Evolutionary conservation across 2,329 filamentous ascomycete genomes (phyloP).

Genomic region (Fusarium paranaense): DNA sequence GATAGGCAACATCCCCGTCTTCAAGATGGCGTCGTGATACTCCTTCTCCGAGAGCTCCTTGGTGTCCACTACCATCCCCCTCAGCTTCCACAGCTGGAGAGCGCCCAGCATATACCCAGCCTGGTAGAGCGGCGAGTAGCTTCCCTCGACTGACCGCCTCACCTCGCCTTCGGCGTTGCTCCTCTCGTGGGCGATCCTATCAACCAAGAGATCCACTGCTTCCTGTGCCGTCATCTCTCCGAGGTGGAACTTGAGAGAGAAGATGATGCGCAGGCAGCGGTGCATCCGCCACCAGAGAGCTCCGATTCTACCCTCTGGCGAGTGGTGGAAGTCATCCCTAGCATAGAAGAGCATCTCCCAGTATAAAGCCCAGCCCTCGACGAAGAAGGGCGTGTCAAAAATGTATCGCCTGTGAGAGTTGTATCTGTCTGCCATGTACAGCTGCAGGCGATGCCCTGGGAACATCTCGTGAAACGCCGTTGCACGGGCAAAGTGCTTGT

Average conservation of each 20-base stretch:
- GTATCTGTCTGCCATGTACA: slow-evolving; percentile 32
- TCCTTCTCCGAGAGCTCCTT: slow-evolving; percentile 26
- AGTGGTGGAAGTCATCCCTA: slow-evolving; percentile 25
- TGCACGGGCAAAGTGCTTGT: slow-evolving; percentile 23
- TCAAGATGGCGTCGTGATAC: slow-evolving; percentile 29
- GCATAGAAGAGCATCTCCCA: slow-evolving; percentile 35
- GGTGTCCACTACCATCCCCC: slow-evolving; percentile 22
- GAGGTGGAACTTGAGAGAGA: slow-evolving; percentile 25
- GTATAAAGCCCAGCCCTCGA: slow-evolving; percentile 32
- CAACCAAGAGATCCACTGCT: slow-evolving; percentile 19
- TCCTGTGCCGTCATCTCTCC: slow-evolving; percentile 34
- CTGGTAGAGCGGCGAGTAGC: slow-evolving; percentile 27
- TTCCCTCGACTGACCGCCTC: slow-evolving; percentile 26
- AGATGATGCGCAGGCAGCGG: slow-evolving; percentile 21
- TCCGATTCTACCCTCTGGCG: slow-evolving; percentile 24
- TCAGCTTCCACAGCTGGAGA: slow-evolving; percentile 25
- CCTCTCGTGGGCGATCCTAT: slow-evolving; percentile 20
- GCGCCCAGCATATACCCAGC: slow-evolving; percentile 33
- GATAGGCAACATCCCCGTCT: slow-evolving; percentile 24
- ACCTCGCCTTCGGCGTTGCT: slow-evolving; percentile 33
- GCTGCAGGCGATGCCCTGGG: slow-evolving; percentile 20
- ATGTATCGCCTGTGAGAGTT: slow-evolving; percentile 29
- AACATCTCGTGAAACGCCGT: slow-evolving; percentile 35
- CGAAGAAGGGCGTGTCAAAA: slow-evolving; percentile 28
- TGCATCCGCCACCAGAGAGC: slow-evolving; percentile 37